Evolutionary conservation across 257 asterid species (phyloP), one percentile per base, ranked within the genome.

Genomic region (Perilla frutescens): DNA sequence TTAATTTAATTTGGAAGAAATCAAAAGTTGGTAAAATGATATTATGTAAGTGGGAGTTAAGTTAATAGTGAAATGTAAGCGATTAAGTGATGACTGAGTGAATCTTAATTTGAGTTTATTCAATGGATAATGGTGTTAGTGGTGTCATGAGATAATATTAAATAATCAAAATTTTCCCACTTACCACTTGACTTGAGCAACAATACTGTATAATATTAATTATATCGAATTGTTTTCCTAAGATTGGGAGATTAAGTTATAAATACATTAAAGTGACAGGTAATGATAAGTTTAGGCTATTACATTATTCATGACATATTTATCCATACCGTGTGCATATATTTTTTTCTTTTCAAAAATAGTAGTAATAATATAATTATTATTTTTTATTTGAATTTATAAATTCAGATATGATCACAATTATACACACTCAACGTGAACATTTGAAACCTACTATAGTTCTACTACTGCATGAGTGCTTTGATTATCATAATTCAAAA

Each of bases 81-180:
- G 20, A 39, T 20, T 20, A 60, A 49, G 4, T 39, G 0, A 68
- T 13, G 48, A 43, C 48, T 6, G 51, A 53, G 79, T 55, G 69
- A 68, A 50, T 47, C 41, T 56, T 74, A 34, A 13, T 40, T 8
- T 20, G 48, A 39, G 61, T 11, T 34, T 63, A 51, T 44, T 65
- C 44, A 69, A 43, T 60, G 4, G 59, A 63, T 56, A 62, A 40
- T 68, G 70, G 58, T 11, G 50, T 5, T 36, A 50, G 65, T 71
- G 81, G 34, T 37, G 14, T 66, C 50, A 20, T 58, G 53, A 60
- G 74, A 75, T 66, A 59, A 60, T 55, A 62, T 59, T 53, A 54
- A 37, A 47, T 40, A 53, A 45, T 72, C 44, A 53, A 45, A 3
- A 41, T 66, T 69, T 43, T 73, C 60, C 79, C 80, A 71, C 70